Evolutionary conservation across 495 filamentous ascomycete genomes (phyloP).

Genomic region (Trichoderma erinaceum): DNA sequence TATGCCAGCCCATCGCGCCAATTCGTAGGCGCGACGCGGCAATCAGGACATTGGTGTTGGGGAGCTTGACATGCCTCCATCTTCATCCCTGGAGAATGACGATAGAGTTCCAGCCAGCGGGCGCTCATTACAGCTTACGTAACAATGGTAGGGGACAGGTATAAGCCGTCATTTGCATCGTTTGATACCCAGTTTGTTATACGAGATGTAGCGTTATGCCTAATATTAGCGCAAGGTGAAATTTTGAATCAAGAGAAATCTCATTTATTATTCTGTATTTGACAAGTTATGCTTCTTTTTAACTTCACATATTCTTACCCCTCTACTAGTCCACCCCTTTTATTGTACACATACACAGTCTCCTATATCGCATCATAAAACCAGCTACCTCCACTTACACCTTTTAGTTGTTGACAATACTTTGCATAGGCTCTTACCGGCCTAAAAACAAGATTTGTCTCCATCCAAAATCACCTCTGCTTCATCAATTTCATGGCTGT

Average conservation of each 20-base stretch:
- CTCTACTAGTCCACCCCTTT: background rate
- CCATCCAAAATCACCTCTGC: background rate
- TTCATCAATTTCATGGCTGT: background rate
- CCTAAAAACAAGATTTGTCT: background rate
- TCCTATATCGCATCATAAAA: background rate
- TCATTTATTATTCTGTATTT: background rate
- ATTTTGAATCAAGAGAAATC: background rate
- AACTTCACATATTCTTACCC: background rate
- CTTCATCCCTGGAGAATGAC: background rate
- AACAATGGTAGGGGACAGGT: background rate
- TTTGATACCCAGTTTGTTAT: too few relatives aligned
- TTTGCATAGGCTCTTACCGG: background rate
- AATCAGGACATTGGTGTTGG: background rate
- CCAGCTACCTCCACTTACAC: background rate
- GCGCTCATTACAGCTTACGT: background rate
- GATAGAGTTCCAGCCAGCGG: background rate
- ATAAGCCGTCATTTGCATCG: background rate
- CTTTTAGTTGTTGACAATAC: background rate
- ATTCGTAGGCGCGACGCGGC: background rate
- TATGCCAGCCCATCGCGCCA: slow-evolving; percentile 11
- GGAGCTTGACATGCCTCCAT: background rate
- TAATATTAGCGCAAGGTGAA: too few relatives aligned
- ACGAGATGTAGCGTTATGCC: too few relatives aligned
- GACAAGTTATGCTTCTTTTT: background rate
- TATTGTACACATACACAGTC: background rate